Evolutionary conservation across 495 filamentous ascomycete species (phyloP).

Genomic region (Melanomma pulvis-pyrius): DNA sequence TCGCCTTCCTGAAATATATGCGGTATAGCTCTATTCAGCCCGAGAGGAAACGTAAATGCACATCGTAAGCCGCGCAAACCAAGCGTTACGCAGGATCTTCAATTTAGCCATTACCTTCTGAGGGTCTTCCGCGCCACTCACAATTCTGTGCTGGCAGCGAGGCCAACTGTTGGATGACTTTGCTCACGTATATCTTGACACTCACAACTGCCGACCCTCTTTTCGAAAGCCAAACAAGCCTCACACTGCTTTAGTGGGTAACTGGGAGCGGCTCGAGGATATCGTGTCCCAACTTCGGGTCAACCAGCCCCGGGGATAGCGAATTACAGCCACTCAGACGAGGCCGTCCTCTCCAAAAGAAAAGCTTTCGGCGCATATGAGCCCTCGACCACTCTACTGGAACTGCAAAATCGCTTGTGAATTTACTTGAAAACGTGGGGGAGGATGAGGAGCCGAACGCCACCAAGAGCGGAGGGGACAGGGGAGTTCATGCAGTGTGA

Average conservation of each 20-base stretch:
- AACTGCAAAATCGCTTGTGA: background rate
- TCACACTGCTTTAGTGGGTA: background rate
- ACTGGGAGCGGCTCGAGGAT: background rate
- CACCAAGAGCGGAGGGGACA: constrained; percentile 3
- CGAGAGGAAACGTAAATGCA: background rate
- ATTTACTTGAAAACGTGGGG: constrained; percentile 16
- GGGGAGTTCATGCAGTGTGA: background rate
- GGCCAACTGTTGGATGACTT: background rate
- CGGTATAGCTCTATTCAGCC: background rate
- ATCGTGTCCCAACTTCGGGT: background rate
- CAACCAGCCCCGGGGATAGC: background rate
- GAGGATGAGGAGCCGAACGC: constrained; percentile 7
- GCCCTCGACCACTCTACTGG: background rate
- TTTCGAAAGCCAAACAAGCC: background rate
- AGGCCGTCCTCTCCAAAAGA: background rate
- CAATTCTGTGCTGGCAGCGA: background rate
- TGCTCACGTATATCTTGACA: background rate
- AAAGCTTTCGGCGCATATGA: background rate
- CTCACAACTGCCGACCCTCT: background rate
- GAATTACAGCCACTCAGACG: background rate
- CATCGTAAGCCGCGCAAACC: background rate
- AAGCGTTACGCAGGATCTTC: background rate
- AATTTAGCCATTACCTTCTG: background rate
- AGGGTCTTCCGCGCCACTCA: background rate
- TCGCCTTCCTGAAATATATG: background rate